Percentiles rank a stretch among this genome's conserved stretches.
Conservation (phyloP, 305 asterid species). For the Solanum chacoense region DNA sequence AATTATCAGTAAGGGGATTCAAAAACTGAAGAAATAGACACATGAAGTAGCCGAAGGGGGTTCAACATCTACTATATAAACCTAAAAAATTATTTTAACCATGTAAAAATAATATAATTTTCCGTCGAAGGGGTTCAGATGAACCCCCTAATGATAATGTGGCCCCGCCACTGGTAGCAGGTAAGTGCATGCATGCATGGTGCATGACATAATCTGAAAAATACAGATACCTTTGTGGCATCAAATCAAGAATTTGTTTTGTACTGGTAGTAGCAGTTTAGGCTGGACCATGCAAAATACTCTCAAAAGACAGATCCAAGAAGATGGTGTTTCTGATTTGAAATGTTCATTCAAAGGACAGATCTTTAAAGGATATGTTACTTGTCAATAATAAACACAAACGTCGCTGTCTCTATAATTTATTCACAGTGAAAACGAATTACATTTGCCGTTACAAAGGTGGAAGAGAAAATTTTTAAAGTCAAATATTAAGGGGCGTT, state of each 20-base stretch:
- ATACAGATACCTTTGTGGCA: background rate
- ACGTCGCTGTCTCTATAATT: background rate
- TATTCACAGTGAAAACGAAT: background rate
- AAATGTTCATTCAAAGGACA: background rate
- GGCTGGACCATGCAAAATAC: background rate
- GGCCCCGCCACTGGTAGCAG: too few species aligned
- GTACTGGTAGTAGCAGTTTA: background rate
- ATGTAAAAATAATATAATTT: too few species aligned
- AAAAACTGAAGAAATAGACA: too few species aligned
- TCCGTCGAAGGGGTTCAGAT: too few species aligned
- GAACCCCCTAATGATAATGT: too few species aligned
- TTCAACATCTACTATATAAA: too few species aligned
- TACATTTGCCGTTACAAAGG: background rate
- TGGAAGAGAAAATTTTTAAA: background rate
- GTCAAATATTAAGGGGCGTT: too few species aligned
- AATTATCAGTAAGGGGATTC: too few species aligned
- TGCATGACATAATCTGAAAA: background rate
- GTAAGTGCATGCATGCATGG: background rate
- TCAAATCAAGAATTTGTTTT: background rate
- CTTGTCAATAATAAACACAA: background rate
- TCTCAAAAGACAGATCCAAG: background rate
- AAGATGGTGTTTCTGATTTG: background rate
- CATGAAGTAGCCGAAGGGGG: too few species aligned
- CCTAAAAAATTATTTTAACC: too few species aligned
- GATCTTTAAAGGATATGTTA: background rate